Evolutionary conservation across 108 stramenopile species (phyloP).

Genomic region (Parmales sp.): DNA sequence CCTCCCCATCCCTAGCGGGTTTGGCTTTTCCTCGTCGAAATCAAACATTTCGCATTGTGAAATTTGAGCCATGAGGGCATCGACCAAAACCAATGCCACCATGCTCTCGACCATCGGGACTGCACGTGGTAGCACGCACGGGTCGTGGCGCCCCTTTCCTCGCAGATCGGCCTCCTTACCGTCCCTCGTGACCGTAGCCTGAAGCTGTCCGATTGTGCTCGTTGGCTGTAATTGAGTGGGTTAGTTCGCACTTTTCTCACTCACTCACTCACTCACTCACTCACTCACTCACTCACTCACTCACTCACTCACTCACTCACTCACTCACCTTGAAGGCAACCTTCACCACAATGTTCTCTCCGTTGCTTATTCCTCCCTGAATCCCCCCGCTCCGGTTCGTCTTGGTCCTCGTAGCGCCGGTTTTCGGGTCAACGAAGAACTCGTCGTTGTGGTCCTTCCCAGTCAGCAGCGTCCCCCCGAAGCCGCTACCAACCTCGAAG

Average conservation of each 20-base stretch:
- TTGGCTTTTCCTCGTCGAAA: slow-evolving; percentile 48
- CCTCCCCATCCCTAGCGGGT: slow-evolving; percentile 78
- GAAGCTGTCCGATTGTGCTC: slow-evolving; percentile 79
- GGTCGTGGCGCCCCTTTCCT: slow-evolving; percentile 96
- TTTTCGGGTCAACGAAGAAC: slow-evolving; percentile 87
- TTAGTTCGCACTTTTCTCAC: no score
- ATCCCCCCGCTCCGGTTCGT: slow-evolving; percentile 96
- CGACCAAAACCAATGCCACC: slow-evolving; percentile 88
- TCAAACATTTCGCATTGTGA: slow-evolving; percentile 77
- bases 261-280: slow-evolving; percentile 2
- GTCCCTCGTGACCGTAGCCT: slow-evolving; percentile 86
- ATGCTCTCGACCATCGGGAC: slow-evolving; percentile 96
- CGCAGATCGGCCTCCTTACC: slow-evolving; percentile 84
- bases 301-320: background rate
- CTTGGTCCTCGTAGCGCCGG: slow-evolving; percentile 76
- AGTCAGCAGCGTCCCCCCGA: slow-evolving; percentile 81
- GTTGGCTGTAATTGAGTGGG: slow-evolving; percentile 80
- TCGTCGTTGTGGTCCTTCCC: slow-evolving; percentile 97
- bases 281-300: slow-evolving; percentile 2
- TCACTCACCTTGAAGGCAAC: slow-evolving; percentile 74
- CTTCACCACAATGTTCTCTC: slow-evolving; percentile 85
- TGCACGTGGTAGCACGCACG: slow-evolving; percentile 93
- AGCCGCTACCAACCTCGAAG: slow-evolving; percentile 96
- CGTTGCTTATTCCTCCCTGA: slow-evolving; percentile 96
- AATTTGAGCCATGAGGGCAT: slow-evolving; percentile 87